A percentile compares a stretch with the other conserved stretches of the same genome.
These are phyloP conservation scores for Fusarium nygamai DNA, from an alignment of 2,329 filamentous ascomycete genomes.

Conservation along the genomic window DNA sequence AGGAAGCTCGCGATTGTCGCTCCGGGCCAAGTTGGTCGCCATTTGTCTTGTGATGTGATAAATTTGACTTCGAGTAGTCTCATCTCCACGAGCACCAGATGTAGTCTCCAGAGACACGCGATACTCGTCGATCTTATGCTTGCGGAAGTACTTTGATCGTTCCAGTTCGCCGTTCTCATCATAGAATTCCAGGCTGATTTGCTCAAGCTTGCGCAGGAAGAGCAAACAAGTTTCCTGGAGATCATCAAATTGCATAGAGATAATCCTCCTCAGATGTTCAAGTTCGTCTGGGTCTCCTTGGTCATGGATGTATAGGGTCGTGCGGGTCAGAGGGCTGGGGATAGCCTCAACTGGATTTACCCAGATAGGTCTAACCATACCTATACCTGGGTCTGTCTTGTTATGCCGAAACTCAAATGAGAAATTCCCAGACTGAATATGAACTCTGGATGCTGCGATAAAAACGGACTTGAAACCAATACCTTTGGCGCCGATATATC, in stretches of 20 bases:
- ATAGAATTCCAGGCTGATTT: not conserved
- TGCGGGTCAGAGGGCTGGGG: constrained; percentile 13
- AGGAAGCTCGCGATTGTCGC: not conserved
- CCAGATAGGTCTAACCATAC: constrained; percentile 28
- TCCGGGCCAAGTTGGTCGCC: not conserved
- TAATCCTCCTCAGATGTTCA: not conserved
- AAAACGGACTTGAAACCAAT: not conserved
- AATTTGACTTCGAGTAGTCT: not conserved
- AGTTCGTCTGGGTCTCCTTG: constrained; percentile 4
- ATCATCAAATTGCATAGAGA: constrained; percentile 9
- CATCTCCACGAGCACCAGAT: not conserved
- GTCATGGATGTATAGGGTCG: constrained; percentile 21
- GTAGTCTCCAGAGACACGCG: not conserved
- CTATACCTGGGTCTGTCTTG: not conserved
- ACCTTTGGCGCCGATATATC: not conserved
- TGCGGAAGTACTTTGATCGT: not conserved
- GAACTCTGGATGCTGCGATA: constrained; percentile 14
- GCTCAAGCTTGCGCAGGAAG: constrained; percentile 6
- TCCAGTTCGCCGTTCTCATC: not conserved
- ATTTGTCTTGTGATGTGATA: constrained; percentile 23
- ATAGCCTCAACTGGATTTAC: not conserved
- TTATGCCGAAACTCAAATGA: constrained; percentile 27
- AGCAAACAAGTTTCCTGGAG: constrained; percentile 15
- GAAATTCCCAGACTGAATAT: constrained; percentile 30
- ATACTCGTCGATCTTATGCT: not conserved